Base-by-base conservation (phyloP, 345 rosid species). In the Schrenkiella parvula region DNA sequence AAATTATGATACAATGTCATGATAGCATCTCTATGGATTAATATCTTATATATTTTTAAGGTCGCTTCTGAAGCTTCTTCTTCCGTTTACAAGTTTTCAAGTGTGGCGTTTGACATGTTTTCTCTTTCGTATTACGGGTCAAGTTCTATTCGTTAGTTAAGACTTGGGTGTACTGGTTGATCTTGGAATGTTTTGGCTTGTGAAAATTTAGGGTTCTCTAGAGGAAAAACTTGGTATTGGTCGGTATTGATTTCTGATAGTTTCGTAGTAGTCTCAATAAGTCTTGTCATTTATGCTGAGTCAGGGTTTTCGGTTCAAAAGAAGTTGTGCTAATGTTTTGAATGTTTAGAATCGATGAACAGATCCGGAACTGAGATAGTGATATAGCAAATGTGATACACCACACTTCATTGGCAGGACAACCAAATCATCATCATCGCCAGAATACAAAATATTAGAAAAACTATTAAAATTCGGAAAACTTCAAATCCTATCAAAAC, bases 361-460 rank as follows among this genome's bases (percentile, higher is more conserved):
- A 31, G 35, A 32, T 32, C 8, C 10, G 35, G 35, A 38, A 12
- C 35, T n/a, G 22, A 28, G 2, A n/a, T 25, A 25, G 3, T 15
- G 59, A 54, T n/a, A 38, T 38, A 0, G 42, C 42, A 25, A 52
- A 14, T 26, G 35, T 53, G 21, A 54, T 15, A 53, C 1, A 38
- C 7, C 8, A 55, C 5, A 55, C 41, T 55, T 31, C 23, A 17
- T 32, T 31, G 25, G 17, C 6, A 55, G 2, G 32, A 29, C 12
- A 53, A 31, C 58, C 37, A n/a, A 17, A 55, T 31, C n/a, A 55
- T 6, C 39, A 54, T 17, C 38, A 13, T 0, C 2, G n/a, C 3
- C 60, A 54, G 39, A 4, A 15, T 72, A 72, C 76, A 41, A 41
- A 53, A 72, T 21, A 66, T 57, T 48, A 41, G 38, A 51, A 4